Base-by-base conservation (phyloP, 108 stramenopile species). In the Hondaea fermentalgiana region DNA sequence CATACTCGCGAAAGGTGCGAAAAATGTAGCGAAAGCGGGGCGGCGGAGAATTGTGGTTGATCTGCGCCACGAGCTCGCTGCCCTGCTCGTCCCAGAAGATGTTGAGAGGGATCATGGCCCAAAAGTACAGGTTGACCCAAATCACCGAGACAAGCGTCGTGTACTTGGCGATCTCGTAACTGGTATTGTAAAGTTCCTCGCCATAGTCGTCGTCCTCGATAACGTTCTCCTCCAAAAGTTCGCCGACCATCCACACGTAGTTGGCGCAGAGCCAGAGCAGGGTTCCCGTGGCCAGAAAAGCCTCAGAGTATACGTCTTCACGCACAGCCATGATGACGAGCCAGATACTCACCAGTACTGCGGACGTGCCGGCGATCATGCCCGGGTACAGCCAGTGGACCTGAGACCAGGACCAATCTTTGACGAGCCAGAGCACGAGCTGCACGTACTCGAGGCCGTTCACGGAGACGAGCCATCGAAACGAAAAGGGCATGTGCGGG, bases 241-340 rank as follows among this genome's bases (percentile, higher is more conserved):
- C 76, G 76, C 76, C 76, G 49, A 83, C 51, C 76, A 83, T 83
- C 76, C 76, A 83, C 10, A 53, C 51, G n/a, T 83, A 83, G 76
- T 83, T 83, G 45, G 76, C 45, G 51, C 76, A 83, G 51, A 83
- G 45, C 76, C 76, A 83, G 28, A 83, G 51, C 14, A 83, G 76
- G 19, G 51, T 83, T 14, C 49, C 76, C 6, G 28, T 53, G 17
- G 49, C 76, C 19, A 83, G 51, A 23, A 83, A 83, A 35, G 76
- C 76, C 51, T 83, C 76, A 12, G 76, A 83, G 76, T 83, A 83
- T 25, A 83, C 45, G 16, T 83, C 51, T 53, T 47, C 76, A 45
- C 76, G 45, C 10, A 83, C 49, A 23, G 76, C 45, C 45, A 83
- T 47, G 28, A 83, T 53, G 45, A 83, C 49, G 4, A 83, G 51